A percentile compares a stretch with the other conserved stretches of the same genome.
Evolutionary conservation across 805 yeast species (phyloP).

Genomic region (Metschnikowia aberdeeniae): DNA sequence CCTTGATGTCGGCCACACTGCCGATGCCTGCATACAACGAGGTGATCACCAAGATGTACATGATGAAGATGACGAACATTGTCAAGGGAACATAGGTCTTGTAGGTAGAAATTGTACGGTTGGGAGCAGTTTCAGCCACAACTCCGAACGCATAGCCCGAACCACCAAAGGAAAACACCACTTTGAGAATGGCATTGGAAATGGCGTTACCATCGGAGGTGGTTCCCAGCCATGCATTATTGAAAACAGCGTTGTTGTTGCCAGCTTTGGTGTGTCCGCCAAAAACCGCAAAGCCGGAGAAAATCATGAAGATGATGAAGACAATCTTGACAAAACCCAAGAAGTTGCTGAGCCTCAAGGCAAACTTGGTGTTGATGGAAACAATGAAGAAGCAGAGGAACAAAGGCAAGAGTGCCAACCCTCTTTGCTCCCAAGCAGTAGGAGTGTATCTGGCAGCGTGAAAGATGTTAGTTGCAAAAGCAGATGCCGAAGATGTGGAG

Average conservation of each 20-base stretch:
- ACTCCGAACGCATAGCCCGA: slow-evolving; percentile 37
- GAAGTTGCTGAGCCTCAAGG: slow-evolving; percentile 28
- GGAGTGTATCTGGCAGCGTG: slow-evolving; percentile 28
- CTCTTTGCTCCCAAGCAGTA: slow-evolving; percentile 34
- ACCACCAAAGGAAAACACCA: slow-evolving; percentile 43
- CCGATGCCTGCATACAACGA: slow-evolving; percentile 30
- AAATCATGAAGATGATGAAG: slow-evolving; percentile 28
- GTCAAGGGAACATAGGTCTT: slow-evolving; percentile 28
- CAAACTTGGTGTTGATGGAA: slow-evolving; percentile 23
- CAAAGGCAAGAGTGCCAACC: slow-evolving; percentile 31
- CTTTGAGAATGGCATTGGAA: slow-evolving; percentile 42
- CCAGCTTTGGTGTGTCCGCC: slow-evolving; percentile 33
- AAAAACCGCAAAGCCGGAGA: slow-evolving; percentile 34
- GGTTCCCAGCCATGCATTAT: slow-evolving; percentile 37
- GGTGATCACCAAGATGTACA: slow-evolving; percentile 32
- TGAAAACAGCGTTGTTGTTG: slow-evolving; percentile 31
- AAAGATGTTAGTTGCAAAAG: slow-evolving; percentile 32
- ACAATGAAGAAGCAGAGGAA: slow-evolving; percentile 21
- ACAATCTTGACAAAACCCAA: slow-evolving; percentile 35
- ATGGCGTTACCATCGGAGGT: slow-evolving; percentile 41
- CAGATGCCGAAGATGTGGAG: slow-evolving; percentile 33
- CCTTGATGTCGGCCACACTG: slow-evolving; percentile 22
- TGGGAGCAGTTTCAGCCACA: slow-evolving; percentile 27
- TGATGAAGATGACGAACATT: slow-evolving; percentile 26
- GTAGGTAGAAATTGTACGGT: slow-evolving; percentile 24